Base-by-base conservation (phyloP, 805 yeast genomes). In the Starmerella lactis-condensi region DNA sequence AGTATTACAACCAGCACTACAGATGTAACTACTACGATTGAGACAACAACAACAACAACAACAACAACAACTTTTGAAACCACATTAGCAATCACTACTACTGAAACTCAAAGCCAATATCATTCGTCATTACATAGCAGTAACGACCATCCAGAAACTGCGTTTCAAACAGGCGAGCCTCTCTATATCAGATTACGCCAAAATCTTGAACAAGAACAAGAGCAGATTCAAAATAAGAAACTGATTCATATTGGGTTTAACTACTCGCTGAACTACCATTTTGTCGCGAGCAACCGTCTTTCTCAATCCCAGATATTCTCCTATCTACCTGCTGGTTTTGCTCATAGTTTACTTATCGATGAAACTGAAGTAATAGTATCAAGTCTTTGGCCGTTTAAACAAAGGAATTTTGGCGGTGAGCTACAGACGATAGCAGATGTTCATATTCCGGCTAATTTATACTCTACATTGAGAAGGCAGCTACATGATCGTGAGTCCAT, bases 351-450 rank as follows among this genome's bases (percentile, higher is more conserved):
- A 43, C 50, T 56, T 10, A 45, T 51, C 12, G 51, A 49, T 30
- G 41, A 47, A 14, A 38, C 45, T 13, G 48, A 65, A 5, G 66
- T 78, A 15, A 51, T 69, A 6, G 79, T 83, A 41, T 57, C 60
- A 36, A 68, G 73, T 50, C 62, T 85, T 44, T 71, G 74, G 37
- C 96, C 96, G 23, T 76, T 71, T 48, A 62, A 72, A 12, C 65
- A 78, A 2, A 34, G 58, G 1, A 55, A 54, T 10, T 21, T 11
- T 10, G 61, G 60, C 30, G 60, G 59, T 29, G 85, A 79, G 52
- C 65, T 81, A 37, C 78, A 78, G 33, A 76, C 95, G 0, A 77
- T 83, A 38, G 96, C 95, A 5, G 75, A 75, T 50, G 75, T 79
- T 33, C 81, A 76, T 50, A 75, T 81, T 57, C 93, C 93, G 15